phyloP scores from a whole-genome alignment of 768 basidiomycete species.

The Boletus sp. region DNA sequence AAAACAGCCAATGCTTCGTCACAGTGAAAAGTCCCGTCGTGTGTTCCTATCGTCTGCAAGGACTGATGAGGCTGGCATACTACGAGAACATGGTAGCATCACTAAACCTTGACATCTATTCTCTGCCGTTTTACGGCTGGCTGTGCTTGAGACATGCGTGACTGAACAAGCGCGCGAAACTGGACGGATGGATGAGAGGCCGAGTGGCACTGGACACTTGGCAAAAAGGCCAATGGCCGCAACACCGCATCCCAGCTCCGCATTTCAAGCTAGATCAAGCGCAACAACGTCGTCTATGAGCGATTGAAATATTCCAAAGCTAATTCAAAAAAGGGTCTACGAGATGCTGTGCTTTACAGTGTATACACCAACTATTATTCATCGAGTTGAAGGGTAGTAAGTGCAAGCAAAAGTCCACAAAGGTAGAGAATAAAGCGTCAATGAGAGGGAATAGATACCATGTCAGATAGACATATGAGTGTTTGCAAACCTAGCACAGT shows the following conservation, averaged over 20 bases:
- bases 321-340: constrained; percentile 12
- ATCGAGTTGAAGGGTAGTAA: constrained; percentile 12
- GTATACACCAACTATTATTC: constrained; percentile 21
- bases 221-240: background rate
- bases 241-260: background rate
- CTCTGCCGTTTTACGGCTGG: constrained; percentile 41
- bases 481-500: constrained; percentile 20
- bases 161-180: background rate
- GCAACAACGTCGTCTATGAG: background rate
- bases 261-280: background rate
- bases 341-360: constrained; percentile 21
- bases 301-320: background rate
- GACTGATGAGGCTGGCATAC: background rate
- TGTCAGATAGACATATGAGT: constrained; percentile 18
- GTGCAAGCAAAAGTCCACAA: constrained; percentile 19
- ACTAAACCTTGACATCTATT: constrained; percentile 39
- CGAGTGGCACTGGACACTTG: background rate
- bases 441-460: constrained; percentile 24
- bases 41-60: constrained; percentile 80
- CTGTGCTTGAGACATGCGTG: constrained; percentile 21
- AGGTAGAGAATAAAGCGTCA: constrained; percentile 23
- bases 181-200: background rate
- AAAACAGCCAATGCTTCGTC: constrained; percentile 96
- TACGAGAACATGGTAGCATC: background rate
- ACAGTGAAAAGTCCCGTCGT: constrained; percentile 95